phyloP scores from a whole-genome alignment of 2,329 filamentous ascomycete genomes.

The Fusarium poae region DNA sequence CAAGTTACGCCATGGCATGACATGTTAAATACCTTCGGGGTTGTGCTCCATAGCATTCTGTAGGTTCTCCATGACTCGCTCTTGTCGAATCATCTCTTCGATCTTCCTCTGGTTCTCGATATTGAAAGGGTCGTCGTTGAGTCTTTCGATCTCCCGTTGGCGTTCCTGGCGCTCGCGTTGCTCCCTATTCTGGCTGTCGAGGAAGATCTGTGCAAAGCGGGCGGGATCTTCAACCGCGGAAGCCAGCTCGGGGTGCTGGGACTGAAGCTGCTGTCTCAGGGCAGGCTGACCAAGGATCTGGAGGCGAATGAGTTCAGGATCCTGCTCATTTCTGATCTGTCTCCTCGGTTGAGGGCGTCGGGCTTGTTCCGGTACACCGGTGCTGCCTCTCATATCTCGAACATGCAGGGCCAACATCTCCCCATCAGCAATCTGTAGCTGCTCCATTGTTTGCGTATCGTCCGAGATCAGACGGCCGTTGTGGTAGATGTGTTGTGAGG shows the following conservation, averaged over 20 bases:
- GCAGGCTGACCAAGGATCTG: conserved; percentile 84
- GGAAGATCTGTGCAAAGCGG: conserved; percentile 80
- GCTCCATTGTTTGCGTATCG: conserved; percentile 83
- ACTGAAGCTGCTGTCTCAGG: conserved; percentile 76
- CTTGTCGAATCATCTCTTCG: conserved; percentile 96
- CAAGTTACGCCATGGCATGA: neutral
- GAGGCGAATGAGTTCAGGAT: conserved; percentile 85
- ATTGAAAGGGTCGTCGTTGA: conserved; percentile 96
- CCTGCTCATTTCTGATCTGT: conserved; percentile 60
- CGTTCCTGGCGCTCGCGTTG: conserved; percentile 80
- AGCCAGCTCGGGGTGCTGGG: conserved; percentile 81
- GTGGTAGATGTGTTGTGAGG: conserved; percentile 87
- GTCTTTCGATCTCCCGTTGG: conserved; percentile 82
- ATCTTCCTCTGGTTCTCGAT: conserved; percentile 91
- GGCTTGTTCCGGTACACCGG: conserved; percentile 56
- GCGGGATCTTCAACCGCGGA: conserved; percentile 80
- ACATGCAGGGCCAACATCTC: conserved; percentile 95
- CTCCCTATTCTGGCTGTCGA: conserved; percentile 76
- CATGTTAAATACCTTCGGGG: conserved; percentile 80
- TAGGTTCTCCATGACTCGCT: conserved; percentile 93
- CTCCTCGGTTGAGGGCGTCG: conserved; percentile 52
- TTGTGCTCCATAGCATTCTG: conserved; percentile 98
- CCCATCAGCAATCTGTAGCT: conserved; percentile 84
- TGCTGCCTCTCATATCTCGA: conserved; percentile 67
- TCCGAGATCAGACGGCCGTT: conserved; percentile 86